phyloP scores from a whole-genome alignment of 2,329 filamentous ascomycete genomes.

The Fusarium sp. region DNA sequence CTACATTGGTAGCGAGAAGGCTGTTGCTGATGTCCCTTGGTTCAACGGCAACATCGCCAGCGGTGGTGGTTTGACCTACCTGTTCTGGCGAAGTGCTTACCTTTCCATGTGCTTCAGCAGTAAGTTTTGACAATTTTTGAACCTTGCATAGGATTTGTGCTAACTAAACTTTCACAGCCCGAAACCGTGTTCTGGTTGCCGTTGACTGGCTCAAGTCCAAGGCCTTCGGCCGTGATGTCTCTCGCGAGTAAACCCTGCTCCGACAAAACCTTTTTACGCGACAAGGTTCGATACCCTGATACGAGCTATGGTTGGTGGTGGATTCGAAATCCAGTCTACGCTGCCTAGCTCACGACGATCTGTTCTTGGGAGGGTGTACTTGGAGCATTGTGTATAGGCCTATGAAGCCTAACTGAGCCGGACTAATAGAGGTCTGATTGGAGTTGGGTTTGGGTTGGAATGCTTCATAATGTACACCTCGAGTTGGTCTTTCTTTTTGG shows the following conservation, averaged over 20 bases:
- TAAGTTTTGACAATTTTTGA: slow-evolving; percentile 65
- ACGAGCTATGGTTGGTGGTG: slow-evolving; percentile 30
- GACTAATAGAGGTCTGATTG: slow-evolving; percentile 48
- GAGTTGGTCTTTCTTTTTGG: slow-evolving; percentile 34
- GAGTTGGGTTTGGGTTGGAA: slow-evolving; percentile 44
- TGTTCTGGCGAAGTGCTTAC: slow-evolving; percentile 98
- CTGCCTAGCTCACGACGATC: slow-evolving; percentile 38
- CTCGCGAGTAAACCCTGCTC: slow-evolving; percentile 71
- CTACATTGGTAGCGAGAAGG: slow-evolving; percentile 98
- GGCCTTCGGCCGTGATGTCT: slow-evolving; percentile 94
- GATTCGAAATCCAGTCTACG: slow-evolving; percentile 13
- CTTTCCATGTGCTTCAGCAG: slow-evolving; percentile 99
- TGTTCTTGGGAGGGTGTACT: slow-evolving; percentile 47
- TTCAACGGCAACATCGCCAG: slow-evolving; percentile 95
- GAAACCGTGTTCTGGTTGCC: slow-evolving; percentile 92
- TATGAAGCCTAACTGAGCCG: slow-evolving; percentile 44
- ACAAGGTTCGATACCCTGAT: slow-evolving; percentile 44
- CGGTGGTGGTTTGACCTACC: slow-evolving; percentile 92
- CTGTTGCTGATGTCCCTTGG: slow-evolving; percentile 97
- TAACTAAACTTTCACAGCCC: slow-evolving; percentile 65
- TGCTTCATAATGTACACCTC: slow-evolving; percentile 41
- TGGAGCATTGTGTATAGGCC: slow-evolving; percentile 46
- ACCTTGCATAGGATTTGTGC: background rate
- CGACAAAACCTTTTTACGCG: slow-evolving; percentile 37
- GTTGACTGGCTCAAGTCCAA: slow-evolving; percentile 98